phyloP scores from a whole-genome alignment of 306 rosid species.

The Glycine latifolia region DNA sequence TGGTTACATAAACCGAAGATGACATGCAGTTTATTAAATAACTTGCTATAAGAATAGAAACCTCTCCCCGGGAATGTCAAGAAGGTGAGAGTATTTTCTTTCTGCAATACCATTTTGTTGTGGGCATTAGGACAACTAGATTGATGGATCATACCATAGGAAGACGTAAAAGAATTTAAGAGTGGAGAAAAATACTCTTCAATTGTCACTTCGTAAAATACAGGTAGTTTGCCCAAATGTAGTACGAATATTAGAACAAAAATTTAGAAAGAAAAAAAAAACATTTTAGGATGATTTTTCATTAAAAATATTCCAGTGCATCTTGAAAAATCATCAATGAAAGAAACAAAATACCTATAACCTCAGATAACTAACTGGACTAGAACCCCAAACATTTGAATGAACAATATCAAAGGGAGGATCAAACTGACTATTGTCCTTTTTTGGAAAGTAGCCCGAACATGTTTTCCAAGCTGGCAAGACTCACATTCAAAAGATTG shows the following conservation, averaged over 20 bases:
- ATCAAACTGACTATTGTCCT: neutral
- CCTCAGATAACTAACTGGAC: neutral
- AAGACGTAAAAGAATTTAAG: neutral
- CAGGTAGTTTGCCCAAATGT: neutral
- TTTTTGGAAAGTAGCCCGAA: neutral
- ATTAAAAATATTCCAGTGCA: neutral
- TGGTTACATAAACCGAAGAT: neutral
- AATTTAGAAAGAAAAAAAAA: neutral
- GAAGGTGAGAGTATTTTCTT: neutral
- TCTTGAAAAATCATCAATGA: neutral
- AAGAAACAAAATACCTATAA: neutral
- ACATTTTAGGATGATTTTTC: neutral
- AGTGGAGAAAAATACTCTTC: neutral
- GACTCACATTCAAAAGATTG: neutral
- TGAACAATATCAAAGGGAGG: neutral
- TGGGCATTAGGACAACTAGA: neutral
- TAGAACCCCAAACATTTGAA: neutral
- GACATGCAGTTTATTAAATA: neutral
- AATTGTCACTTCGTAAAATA: neutral
- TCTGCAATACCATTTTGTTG: neutral
- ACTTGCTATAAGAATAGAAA: neutral
- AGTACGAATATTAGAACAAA: neutral
- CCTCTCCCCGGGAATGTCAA: neutral
- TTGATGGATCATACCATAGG: neutral
- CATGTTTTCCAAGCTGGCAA: neutral